Evolutionary conservation across 1,284 basidiomycete species (phyloP).

Genomic region (Porogramme epimiltina): DNA sequence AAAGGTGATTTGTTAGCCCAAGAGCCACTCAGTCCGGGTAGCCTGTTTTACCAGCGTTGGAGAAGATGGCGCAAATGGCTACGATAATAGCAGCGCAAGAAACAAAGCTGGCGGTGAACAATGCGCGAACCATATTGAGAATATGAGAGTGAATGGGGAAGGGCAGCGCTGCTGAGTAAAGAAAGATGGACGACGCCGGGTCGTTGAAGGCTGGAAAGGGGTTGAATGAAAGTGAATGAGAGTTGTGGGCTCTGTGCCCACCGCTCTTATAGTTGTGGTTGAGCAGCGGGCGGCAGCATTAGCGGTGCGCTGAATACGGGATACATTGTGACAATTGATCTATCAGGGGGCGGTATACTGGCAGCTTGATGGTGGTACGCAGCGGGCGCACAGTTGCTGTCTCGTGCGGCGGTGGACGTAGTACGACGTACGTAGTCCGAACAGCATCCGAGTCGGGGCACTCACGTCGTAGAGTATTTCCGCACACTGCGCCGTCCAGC

Average conservation of each 20-base stretch:
- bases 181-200: neutral
- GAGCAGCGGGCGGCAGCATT: no score
- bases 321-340: no score
- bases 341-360: no score
- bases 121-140: conserved; percentile 4
- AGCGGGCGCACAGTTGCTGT: no score
- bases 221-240: neutral
- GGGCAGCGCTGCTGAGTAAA: neutral
- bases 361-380: no score
- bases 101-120: conserved; percentile 1
- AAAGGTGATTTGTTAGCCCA: no score
- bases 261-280: neutral
- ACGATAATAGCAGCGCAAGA: neutral
- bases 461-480: neutral
- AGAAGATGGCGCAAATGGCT: neutral
- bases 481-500: no score
- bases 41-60: conserved; percentile 2
- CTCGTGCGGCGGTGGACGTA: no score
- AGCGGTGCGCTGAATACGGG: no score
- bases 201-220: neutral
- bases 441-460: no score
- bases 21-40: no score
- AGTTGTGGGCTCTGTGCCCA: neutral
- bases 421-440: no score
- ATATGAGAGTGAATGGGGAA: neutral